Conservation (phyloP, 495 filamentous ascomycete species). For the Lophiotrema nucula region DNA sequence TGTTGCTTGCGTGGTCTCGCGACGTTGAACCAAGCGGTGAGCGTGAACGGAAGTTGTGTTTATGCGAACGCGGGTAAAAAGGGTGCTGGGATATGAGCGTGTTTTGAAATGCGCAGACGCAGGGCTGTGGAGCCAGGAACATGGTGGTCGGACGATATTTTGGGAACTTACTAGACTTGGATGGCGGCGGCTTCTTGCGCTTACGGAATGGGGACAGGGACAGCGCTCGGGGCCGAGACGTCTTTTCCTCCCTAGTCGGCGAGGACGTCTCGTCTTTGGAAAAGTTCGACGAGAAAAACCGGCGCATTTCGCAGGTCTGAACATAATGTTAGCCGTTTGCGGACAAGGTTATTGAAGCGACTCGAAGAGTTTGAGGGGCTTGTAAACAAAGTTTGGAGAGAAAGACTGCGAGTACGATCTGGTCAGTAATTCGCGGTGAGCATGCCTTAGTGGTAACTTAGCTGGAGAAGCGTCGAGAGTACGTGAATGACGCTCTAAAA, state of each 20-base stretch:
- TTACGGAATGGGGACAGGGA: background rate
- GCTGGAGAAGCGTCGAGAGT: too few relatives aligned
- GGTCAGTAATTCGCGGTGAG: too few relatives aligned
- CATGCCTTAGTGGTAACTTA: too few relatives aligned
- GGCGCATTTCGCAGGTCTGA: background rate
- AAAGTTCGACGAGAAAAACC: background rate
- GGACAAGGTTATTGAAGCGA: background rate
- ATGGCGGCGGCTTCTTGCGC: background rate
- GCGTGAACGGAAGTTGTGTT: background rate
- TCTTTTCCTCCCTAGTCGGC: background rate
- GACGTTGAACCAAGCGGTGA: background rate
- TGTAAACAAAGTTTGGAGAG: background rate
- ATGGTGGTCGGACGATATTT: constrained; percentile 1
- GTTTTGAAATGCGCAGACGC: background rate
- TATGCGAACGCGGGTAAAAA: constrained; percentile 3
- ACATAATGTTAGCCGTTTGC: background rate
- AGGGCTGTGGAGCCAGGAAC: background rate
- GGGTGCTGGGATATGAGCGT: background rate
- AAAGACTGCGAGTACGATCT: too few relatives aligned
- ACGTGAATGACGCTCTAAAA: too few relatives aligned
- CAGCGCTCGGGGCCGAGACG: background rate
- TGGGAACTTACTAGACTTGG: constrained; percentile 5
- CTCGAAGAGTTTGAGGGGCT: background rate
- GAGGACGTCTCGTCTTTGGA: background rate
- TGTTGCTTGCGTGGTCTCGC: background rate